phyloP scores from a whole-genome alignment of 345 rosid species.

The Turnera subulata region DNA sequence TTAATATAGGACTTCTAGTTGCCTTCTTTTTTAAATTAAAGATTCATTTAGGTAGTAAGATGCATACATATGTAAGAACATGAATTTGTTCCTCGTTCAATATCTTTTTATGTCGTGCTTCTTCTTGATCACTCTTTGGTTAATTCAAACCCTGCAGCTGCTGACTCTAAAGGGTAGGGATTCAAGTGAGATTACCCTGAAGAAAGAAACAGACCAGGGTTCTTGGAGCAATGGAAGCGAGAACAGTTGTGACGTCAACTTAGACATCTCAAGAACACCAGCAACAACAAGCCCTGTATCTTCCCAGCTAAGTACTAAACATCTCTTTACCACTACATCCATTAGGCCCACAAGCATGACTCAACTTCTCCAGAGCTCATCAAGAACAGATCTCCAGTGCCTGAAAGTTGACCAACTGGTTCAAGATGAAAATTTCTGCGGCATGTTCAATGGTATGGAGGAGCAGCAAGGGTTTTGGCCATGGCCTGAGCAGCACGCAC shows the following conservation, averaged over 20 bases:
- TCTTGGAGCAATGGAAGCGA: conserved; percentile 79
- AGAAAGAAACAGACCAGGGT: conserved; percentile 53
- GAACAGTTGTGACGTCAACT: conserved; percentile 50
- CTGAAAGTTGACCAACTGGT: conserved; percentile 44
- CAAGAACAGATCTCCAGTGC: conserved; percentile 43
- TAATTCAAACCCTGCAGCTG: conserved; percentile 33
- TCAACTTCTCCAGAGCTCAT: conserved; percentile 40
- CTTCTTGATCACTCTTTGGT: not conserved
- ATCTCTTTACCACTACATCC: conserved; percentile 52
- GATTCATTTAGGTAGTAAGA: too few relatives aligned
- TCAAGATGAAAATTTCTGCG: conserved; percentile 50
- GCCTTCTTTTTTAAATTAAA: too few relatives aligned
- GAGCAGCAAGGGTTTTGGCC: conserved; percentile 72
- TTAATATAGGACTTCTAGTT: too few relatives aligned
- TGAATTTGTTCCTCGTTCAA: too few relatives aligned
- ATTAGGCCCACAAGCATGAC: conserved; percentile 45
- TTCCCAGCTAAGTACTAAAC: conserved; percentile 33
- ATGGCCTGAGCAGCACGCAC: conserved; percentile 59
- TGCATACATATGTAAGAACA: too few relatives aligned
- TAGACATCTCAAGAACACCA: conserved; percentile 44
- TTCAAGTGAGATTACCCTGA: conserved; percentile 37
- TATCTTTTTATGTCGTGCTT: too few relatives aligned
- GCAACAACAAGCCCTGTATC: conserved; percentile 38
- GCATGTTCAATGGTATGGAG: conserved; percentile 65
- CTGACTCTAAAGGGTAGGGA: conserved; percentile 50